Evolutionary conservation across 345 rosid species (phyloP).

Genomic region (Iberis pinnata): DNA sequence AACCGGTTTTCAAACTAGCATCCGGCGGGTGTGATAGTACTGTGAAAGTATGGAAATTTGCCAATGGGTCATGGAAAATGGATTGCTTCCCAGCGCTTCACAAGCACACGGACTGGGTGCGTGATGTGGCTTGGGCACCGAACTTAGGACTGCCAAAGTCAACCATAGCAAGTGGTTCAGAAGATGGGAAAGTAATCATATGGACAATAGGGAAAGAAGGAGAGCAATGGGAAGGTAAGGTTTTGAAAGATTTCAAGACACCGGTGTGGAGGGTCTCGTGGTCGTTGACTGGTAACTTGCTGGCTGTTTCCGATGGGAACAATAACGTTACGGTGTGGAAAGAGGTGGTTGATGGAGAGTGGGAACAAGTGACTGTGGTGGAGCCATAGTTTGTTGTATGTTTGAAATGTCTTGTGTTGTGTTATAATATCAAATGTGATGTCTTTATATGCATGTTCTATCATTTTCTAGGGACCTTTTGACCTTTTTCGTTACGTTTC

Average conservation of each 20-base stretch:
- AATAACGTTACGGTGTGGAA: constrained; percentile 59
- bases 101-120: constrained; percentile 59
- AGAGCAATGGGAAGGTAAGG: constrained; percentile 56
- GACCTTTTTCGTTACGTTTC: too few relatives aligned
- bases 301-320: constrained; percentile 56
- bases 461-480: too few relatives aligned
- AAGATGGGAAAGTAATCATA: constrained; percentile 57
- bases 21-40: constrained; percentile 64
- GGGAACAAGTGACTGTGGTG: constrained; percentile 47
- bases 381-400: constrained; percentile 31
- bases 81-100: constrained; percentile 59
- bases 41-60: constrained; percentile 56
- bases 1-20: constrained; percentile 53
- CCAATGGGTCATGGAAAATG: constrained; percentile 52
- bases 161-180: constrained; percentile 59
- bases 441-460: not conserved
- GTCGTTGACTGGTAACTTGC: constrained; percentile 56
- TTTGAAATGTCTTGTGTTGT: too few relatives aligned
- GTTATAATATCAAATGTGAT: too few relatives aligned
- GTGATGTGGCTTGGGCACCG: constrained; percentile 74
- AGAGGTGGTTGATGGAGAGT: constrained; percentile 57
- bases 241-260: constrained; percentile 51
- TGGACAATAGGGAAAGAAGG: constrained; percentile 61
- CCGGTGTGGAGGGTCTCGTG: constrained; percentile 64
- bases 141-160: constrained; percentile 66